phyloP scores from a whole-genome alignment of 2,329 filamentous ascomycete genomes.

The Chaetomium globosum region DNA sequence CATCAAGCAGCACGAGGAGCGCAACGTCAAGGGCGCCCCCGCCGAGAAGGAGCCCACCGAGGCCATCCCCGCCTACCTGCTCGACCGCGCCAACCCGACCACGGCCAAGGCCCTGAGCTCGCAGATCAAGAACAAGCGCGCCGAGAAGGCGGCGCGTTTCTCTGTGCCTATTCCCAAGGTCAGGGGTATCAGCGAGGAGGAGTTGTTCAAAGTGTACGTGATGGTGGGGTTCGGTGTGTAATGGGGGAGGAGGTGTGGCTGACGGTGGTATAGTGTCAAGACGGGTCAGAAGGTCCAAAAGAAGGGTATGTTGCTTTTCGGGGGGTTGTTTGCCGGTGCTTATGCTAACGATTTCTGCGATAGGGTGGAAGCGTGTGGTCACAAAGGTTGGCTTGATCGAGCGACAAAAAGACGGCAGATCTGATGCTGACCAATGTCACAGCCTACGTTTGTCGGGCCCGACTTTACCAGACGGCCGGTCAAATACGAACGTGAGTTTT shows the following conservation, averaged over 20 bases:
- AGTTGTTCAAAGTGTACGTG: conserved; percentile 73
- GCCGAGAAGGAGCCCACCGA: conserved; percentile 77
- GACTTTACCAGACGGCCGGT: conserved; percentile 89
- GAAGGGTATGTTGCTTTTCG: conserved; percentile 53
- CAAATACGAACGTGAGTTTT: conserved; percentile 65
- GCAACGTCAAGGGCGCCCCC: conserved; percentile 84
- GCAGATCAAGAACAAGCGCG: conserved; percentile 93
- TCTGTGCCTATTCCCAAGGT: conserved; percentile 92
- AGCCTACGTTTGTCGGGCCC: conserved; percentile 82
- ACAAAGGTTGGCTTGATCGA: conserved; percentile 54
- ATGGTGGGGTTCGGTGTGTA: not conserved
- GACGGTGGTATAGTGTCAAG: conserved; percentile 69
- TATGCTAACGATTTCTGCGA: conserved; percentile 39
- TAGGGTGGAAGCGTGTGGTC: conserved; percentile 55
- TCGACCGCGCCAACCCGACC: conserved; percentile 69
- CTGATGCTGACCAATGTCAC: conserved; percentile 16
- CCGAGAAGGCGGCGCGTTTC: conserved; percentile 93
- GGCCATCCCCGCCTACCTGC: conserved; percentile 87
- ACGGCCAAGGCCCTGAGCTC: conserved; percentile 51
- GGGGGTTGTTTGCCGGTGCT: conserved; percentile 23
- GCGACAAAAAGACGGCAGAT: too few species aligned
- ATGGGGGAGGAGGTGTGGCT: conserved; percentile 17
- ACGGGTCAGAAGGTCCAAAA: conserved; percentile 93
- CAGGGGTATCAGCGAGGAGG: conserved; percentile 88
- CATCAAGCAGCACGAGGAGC: conserved; percentile 93